These are phyloP conservation scores for Plantago ovata DNA, from an alignment of 257 asterid species.

Conservation along the genomic window DNA sequence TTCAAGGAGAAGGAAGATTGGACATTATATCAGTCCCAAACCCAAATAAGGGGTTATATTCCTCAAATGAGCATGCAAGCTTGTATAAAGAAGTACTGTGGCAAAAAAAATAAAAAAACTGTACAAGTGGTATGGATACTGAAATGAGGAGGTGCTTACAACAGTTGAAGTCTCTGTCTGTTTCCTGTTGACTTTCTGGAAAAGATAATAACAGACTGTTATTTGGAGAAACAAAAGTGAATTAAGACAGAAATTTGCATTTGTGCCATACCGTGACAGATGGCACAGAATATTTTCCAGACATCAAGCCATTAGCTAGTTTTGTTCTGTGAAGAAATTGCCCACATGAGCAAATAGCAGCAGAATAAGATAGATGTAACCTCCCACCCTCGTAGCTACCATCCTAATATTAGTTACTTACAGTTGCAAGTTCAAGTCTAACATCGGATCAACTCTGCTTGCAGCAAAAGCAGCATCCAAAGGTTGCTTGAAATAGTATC, in stretches of 20 bases:
- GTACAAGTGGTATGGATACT: not conserved
- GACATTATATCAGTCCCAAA: too few relatives aligned
- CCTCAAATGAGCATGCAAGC: too few relatives aligned
- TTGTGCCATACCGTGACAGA: conserved; percentile 49
- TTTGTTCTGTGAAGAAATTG: conserved; percentile 58
- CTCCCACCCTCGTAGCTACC: too few relatives aligned
- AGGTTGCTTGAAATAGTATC: conserved; percentile 60
- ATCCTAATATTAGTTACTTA: conserved; percentile 45
- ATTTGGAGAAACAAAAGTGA: conserved; percentile 7
- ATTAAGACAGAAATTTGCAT: conserved; percentile 12
- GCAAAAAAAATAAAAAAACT: too few relatives aligned
- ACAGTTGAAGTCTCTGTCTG: conserved; percentile 20
- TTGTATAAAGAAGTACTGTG: too few relatives aligned
- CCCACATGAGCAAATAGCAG: too few relatives aligned
- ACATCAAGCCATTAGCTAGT: conserved; percentile 91
- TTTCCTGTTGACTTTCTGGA: conserved; percentile 46
- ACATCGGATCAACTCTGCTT: conserved; percentile 92
- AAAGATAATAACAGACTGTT: conserved; percentile 10
- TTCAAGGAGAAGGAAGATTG: too few relatives aligned
- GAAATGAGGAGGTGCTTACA: conserved; percentile 30
- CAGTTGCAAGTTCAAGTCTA: conserved; percentile 91
- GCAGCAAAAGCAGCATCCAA: conserved; percentile 65
- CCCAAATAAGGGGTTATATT: too few relatives aligned
- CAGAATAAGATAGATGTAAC: conserved; percentile 2
- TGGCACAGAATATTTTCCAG: conserved; percentile 88